Evolutionary conservation across 2,329 filamentous ascomycete species (phyloP), one percentile per base, ranked within the genome.

Genomic region (Stagonosporopsis chrysanthemi): DNA sequence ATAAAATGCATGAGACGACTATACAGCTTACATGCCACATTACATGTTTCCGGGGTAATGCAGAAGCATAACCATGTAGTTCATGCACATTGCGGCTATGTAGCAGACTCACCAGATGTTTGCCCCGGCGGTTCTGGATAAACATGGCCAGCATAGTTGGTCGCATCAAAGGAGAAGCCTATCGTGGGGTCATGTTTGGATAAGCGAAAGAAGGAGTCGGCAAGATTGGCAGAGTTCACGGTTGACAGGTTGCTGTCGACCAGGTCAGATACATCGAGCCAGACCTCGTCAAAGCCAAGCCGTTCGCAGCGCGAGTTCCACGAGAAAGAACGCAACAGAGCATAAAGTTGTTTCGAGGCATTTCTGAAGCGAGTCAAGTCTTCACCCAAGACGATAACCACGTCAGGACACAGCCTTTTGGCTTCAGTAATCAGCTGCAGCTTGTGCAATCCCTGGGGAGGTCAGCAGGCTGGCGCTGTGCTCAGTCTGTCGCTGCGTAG

Each of bases 221-320:
- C 62, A 44, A 93, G 77, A 56, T 88, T 82, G 67, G 88, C 81
- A 19, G 66, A 76, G 71, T 94, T 96, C 42, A 97, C 76, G 24
- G 91, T 81, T 17, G 82, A 82, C 48, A 88, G 67, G 71, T 97
- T 98, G 80, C 93, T 96, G 40, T 90, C 85, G 52, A 98, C 81
- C 63, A 97, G 87, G 62, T 96, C 91, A 8, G 91, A 94, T 40
- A 94, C 90, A 70, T 98, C 92, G 77, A 91, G 77, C 70, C 88
- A 91, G 56, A 96, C 88, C 81, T 98, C 95, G 73, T 98, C 95
- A 63, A 98, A 91, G 0, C 95, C 94, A 26, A 98, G 79, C 22
- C 90, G 85, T 77, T 98, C 93, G 2, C 89, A 88, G 60, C 86
- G 90, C 31, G 81, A 82, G 61, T 87, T 91, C 92, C 92, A 97